Conservation (phyloP, 148 eudicot genomes). For the Gaultheria prostrata region DNA sequence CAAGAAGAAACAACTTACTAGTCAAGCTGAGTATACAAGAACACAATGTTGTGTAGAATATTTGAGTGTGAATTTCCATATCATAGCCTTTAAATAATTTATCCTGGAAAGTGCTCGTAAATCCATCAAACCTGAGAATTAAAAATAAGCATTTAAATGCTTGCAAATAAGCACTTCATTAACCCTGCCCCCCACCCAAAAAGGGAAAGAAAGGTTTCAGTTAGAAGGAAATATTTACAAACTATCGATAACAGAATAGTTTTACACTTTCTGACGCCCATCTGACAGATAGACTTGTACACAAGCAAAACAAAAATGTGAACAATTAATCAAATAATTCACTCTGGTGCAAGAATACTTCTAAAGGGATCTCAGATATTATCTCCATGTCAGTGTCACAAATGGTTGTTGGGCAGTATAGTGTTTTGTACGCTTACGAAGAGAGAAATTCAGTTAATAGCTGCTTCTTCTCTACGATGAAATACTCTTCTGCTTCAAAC, state of each 20-base stretch:
- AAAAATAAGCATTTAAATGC: background rate
- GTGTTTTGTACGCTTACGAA: background rate
- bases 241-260: background rate
- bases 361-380: background rate
- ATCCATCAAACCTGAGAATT: conserved; percentile 80
- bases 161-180: conserved; percentile 8
- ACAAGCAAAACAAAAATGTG: background rate
- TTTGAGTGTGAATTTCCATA: conserved; percentile 97
- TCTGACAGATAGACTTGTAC: background rate
- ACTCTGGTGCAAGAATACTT: background rate
- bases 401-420: background rate
- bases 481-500: background rate
- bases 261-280: background rate
- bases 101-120: conserved; percentile 97
- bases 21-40: conserved; percentile 88
- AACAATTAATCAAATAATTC: background rate
- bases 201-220: background rate
- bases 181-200: background rate
- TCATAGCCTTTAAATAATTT: conserved; percentile 93
- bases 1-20: conserved; percentile 41
- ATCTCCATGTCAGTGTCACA: background rate
- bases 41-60: conserved; percentile 93
- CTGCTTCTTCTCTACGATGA: background rate
- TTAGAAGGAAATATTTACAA: background rate
- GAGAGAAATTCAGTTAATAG: background rate